A percentile compares a stretch with the other conserved stretches of the same genome.
These are phyloP conservation scores for Nicotiana tabacum DNA, from an alignment of 257 asterid genomes.

Conservation along the genomic window DNA sequence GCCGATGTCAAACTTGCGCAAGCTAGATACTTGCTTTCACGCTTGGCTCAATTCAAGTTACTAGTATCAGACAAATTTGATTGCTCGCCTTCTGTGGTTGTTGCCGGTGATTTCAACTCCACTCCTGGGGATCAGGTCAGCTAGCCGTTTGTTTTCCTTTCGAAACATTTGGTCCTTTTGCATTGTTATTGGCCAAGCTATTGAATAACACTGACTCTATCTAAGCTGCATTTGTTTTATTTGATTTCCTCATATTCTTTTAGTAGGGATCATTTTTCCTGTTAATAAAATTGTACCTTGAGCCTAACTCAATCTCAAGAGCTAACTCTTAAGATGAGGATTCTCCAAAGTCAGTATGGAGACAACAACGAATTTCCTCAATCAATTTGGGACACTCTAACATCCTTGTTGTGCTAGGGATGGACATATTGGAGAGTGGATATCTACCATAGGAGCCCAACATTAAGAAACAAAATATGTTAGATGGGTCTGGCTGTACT, in stretches of 20 bases:
- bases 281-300: neutral
- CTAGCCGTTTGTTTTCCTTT: neutral
- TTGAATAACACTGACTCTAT: neutral
- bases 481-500: neutral
- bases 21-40: slow-evolving; percentile 72
- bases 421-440: neutral
- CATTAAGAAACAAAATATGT: neutral
- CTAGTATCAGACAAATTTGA: slow-evolving; percentile 49
- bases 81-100: slow-evolving; percentile 56
- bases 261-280: neutral
- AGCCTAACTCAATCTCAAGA: neutral
- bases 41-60: slow-evolving; percentile 56
- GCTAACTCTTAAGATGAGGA: neutral
- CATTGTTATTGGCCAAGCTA: neutral
- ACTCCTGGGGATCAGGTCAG: slow-evolving; percentile 77
- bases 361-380: neutral
- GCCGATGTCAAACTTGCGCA: slow-evolving; percentile 87
- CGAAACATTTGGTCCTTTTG: neutral
- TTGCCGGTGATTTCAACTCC: slow-evolving; percentile 90
- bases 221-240: neutral
- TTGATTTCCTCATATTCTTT: slow-evolving; percentile 3
- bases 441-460: neutral
- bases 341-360: neutral
- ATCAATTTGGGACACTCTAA: neutral
- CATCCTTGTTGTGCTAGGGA: neutral